phyloP scores from a whole-genome alignment of 306 rosid species.

The Vigna angularis region DNA sequence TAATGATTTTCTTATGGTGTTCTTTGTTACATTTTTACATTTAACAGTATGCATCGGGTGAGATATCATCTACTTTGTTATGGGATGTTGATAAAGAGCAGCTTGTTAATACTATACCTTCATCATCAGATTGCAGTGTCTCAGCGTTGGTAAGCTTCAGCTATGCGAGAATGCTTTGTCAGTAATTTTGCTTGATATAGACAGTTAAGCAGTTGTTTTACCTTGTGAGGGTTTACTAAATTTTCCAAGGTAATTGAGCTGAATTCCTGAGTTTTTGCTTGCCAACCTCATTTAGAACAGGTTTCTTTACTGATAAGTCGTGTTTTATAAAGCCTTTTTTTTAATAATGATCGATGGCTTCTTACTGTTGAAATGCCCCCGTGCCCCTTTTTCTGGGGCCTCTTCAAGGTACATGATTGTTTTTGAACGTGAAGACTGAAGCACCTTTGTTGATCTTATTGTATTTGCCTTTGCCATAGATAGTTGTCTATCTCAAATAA shows the following conservation, averaged over 20 bases:
- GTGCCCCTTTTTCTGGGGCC: not conserved
- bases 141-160: conserved; percentile 80
- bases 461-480: not conserved
- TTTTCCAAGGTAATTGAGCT: conserved; percentile 8
- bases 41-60: conserved; percentile 89
- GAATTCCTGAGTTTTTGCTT: not conserved
- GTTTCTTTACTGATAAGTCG: not conserved
- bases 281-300: conserved; percentile 1
- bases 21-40: conserved; percentile 39
- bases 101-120: conserved; percentile 74
- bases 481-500: not conserved
- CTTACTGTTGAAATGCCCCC: not conserved
- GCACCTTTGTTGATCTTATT: not conserved
- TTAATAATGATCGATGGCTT: not conserved
- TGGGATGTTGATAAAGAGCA: conserved; percentile 99
- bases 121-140: conserved; percentile 86
- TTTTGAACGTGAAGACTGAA: not conserved
- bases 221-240: not conserved
- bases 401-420: not conserved
- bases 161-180: conserved; percentile 18
- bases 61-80: conserved; percentile 72
- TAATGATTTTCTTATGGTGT: conserved; percentile 35
- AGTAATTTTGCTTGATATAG: conserved; percentile 21
- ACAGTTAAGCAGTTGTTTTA: conserved; percentile 9
- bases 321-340: not conserved